phyloP scores from a whole-genome alignment of 108 stramenopile species.

The Stephanodiscus minutulus region DNA sequence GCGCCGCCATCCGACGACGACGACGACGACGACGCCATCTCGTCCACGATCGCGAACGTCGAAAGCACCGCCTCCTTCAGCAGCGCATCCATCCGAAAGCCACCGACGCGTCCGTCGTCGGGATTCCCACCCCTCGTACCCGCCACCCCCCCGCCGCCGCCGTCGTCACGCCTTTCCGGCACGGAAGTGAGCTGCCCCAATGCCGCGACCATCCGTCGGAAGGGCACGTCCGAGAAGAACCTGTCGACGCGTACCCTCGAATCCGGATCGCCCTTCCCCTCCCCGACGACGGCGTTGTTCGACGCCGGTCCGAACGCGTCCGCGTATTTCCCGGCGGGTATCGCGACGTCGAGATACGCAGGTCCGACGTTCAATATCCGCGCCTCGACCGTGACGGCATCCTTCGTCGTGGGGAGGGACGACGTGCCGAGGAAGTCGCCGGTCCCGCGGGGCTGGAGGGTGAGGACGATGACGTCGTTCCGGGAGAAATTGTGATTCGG shows the following conservation, averaged over 20 bases:
- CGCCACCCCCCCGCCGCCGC: not conserved
- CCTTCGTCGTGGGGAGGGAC: slow-evolving; percentile 57
- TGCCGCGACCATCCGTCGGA: slow-evolving; percentile 80
- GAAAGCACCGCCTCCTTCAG: slow-evolving; percentile 73
- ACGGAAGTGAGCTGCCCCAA: slow-evolving; percentile 67
- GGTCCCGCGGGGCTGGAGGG: slow-evolving; percentile 78
- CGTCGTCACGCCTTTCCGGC: slow-evolving; percentile 29
- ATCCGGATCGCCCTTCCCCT: slow-evolving; percentile 52
- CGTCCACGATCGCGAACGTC: slow-evolving; percentile 68
- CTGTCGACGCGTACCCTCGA: slow-evolving; percentile 76
- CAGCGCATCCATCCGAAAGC: slow-evolving; percentile 76
- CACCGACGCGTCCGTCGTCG: slow-evolving; percentile 42
- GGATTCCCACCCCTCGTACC: too few species aligned
- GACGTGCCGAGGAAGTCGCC: slow-evolving; percentile 73
- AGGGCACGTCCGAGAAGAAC: slow-evolving; percentile 86
- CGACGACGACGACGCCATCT: too few species aligned
- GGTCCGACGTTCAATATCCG: slow-evolving; percentile 75
- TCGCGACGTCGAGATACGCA: slow-evolving; percentile 76
- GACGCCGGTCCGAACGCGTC: slow-evolving; percentile 78
- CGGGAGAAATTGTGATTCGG: slow-evolving; percentile 78
- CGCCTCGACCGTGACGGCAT: slow-evolving; percentile 68
- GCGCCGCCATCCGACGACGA: slow-evolving; percentile 45
- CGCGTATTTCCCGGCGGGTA: slow-evolving; percentile 69
- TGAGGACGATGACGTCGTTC: slow-evolving; percentile 83
- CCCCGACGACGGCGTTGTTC: slow-evolving; percentile 65